Evolutionary conservation across 2,329 filamentous ascomycete species (phyloP).

Genomic region (Trichophyton schoenleinii): DNA sequence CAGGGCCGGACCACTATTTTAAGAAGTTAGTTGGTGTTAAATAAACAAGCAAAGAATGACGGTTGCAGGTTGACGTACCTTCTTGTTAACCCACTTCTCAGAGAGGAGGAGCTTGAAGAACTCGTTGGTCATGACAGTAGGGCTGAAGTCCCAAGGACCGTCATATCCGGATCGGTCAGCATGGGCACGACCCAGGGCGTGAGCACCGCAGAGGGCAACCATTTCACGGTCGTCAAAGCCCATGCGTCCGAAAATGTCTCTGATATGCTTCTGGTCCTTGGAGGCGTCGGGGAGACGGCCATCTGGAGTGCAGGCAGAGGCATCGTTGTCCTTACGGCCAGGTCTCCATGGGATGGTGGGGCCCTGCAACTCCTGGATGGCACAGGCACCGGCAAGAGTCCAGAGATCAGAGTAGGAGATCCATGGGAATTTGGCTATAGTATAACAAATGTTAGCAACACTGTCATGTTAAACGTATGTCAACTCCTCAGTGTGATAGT

Average conservation of each 20-base stretch:
- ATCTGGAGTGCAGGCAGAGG: slow-evolving; percentile 79
- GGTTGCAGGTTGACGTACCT: slow-evolving; percentile 25
- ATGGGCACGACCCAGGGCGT: slow-evolving; percentile 84
- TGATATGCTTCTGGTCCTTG: slow-evolving; percentile 68
- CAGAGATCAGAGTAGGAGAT: slow-evolving; percentile 93
- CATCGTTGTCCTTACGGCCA: slow-evolving; percentile 67
- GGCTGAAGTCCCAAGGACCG: slow-evolving; percentile 86
- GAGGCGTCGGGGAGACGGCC: slow-evolving; percentile 75
- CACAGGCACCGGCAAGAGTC: slow-evolving; percentile 75
- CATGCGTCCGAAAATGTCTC: slow-evolving; percentile 91
- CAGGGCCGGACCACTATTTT: slow-evolving; percentile 64
- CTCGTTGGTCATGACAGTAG: slow-evolving; percentile 86
- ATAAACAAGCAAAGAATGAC: not conserved
- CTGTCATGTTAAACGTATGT: not conserved
- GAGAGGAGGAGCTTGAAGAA: slow-evolving; percentile 78
- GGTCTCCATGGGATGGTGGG: slow-evolving; percentile 79
- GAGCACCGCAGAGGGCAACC: slow-evolving; percentile 73
- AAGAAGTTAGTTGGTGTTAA: not conserved
- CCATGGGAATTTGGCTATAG: slow-evolving; percentile 70
- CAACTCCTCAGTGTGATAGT: not conserved
- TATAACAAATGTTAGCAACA: slow-evolving; percentile 9
- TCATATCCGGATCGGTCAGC: slow-evolving; percentile 74
- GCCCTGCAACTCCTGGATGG: slow-evolving; percentile 91
- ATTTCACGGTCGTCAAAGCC: slow-evolving; percentile 96
- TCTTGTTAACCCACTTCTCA: slow-evolving; percentile 85